Base-by-base conservation (phyloP, 2,329 filamentous ascomycete genomes). In the Claviceps digitariae region DNA sequence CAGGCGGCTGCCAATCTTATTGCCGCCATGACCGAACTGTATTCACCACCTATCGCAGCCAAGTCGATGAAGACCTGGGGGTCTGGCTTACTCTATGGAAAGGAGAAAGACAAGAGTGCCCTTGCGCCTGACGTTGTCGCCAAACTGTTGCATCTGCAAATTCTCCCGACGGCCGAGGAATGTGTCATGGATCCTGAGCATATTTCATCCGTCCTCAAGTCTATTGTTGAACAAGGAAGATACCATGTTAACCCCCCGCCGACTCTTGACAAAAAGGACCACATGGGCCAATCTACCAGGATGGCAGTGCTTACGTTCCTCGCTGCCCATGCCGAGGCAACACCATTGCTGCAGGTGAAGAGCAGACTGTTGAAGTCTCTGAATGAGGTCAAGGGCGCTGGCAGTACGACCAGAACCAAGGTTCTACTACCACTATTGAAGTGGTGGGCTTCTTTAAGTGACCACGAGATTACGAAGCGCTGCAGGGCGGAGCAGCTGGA, bases 131-230 rank as follows among this genome's bases (percentile, higher is more conserved):
- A 82, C 25, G 76, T 84, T 52, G 71, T 72, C 2, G 71, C 76
- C 45, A 82, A 79, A 54, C 68, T 94, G 21, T 63, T 93, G 1
- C 75, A 80, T 21, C 74, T 79, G 21, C 74, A 86, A 40, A 69
- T 96, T n/a, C 66, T 88, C 21, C 87, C 87, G 0, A 79, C 78
- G 2, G 70, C 95, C 10, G 90, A 96, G 67, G 93, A 96, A 67
- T 94, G 85, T 62, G 76, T 91, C 3, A 79, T 96, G 59, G 90
- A 97, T 63, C 72, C 81, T 4, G 79, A 77, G 29, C 83, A 93
- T 56, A 75, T 95, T 46, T 72, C 77, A 27, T 78, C 79, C 21
- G 76, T 83, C 2, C 66, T 95, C 5, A 69, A 70, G 47, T 60
- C 63, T 6, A 60, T 63, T 12, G 66, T 72, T 50, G 69, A 71